These are phyloP conservation scores for Pholiota adiposa DNA, from an alignment of 1,284 basidiomycete species.

Conservation along the genomic window DNA sequence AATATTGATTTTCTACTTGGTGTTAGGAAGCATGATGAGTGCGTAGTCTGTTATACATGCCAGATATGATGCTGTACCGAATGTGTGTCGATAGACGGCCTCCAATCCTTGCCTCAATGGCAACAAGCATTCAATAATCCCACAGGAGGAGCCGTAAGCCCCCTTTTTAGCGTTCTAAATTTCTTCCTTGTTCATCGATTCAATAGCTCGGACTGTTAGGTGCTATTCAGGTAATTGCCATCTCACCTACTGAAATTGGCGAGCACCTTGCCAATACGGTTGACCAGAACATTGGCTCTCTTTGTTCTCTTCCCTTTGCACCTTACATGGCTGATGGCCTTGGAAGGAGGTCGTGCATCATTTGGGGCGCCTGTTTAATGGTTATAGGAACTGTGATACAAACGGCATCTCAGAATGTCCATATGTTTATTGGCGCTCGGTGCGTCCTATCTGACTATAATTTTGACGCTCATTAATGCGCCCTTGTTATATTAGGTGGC, in stretches of 20 bases:
- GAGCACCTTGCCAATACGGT: neutral
- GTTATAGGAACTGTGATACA: constrained; percentile 21
- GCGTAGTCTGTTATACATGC: constrained; percentile 31
- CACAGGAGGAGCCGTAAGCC: constrained; percentile 24
- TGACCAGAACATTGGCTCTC: constrained; percentile 23
- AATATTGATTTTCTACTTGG: too few relatives aligned
- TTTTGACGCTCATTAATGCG: neutral
- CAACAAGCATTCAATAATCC: constrained; percentile 20
- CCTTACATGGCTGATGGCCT: constrained; percentile 22
- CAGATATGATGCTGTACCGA: neutral
- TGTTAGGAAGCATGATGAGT: constrained; percentile 29
- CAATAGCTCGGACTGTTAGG: constrained; percentile 28
- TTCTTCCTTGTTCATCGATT: too few relatives aligned
- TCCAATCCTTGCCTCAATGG: constrained; percentile 23
- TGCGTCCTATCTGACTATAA: neutral
- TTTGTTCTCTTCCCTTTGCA: constrained; percentile 21
- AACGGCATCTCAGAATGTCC: constrained; percentile 23
- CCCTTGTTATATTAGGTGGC: constrained; percentile 7
- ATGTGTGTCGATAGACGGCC: constrained; percentile 26
- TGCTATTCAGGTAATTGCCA: constrained; percentile 20
- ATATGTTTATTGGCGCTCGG: constrained; percentile 26
- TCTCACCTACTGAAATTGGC: neutral
- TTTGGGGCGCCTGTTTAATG: constrained; percentile 21
- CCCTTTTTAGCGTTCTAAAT: neutral
- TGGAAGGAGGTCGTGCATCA: constrained; percentile 20